Conservation (phyloP, 2,329 filamentous ascomycete genomes). For the Boeremia exigua region DNA sequence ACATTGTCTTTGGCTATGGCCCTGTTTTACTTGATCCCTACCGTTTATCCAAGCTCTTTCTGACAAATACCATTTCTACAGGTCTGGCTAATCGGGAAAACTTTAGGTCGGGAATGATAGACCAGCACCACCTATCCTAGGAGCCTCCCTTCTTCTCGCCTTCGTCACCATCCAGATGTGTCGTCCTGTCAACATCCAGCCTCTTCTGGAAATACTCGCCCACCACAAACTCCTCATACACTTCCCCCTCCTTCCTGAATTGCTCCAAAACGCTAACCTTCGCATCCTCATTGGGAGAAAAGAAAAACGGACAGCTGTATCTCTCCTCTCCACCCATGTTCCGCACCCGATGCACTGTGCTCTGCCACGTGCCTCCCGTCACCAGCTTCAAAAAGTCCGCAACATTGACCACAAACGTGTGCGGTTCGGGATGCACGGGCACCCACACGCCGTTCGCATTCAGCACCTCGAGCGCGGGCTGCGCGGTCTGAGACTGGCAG, state of each 20-base stretch:
- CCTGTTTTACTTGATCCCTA: too few relatives aligned
- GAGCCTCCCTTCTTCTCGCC: neutral
- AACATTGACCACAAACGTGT: slow-evolving; percentile 52
- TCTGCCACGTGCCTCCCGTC: slow-evolving; percentile 50
- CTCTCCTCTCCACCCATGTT: slow-evolving; percentile 48
- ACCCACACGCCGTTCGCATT: slow-evolving; percentile 53
- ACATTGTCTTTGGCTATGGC: neutral
- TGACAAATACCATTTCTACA: too few relatives aligned
- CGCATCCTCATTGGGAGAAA: slow-evolving; percentile 46
- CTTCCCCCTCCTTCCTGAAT: slow-evolving; percentile 33
- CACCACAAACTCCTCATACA: slow-evolving; percentile 39
- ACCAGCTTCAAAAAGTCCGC: slow-evolving; percentile 51
- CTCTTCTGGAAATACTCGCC: slow-evolving; percentile 44
- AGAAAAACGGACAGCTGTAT: slow-evolving; percentile 53
- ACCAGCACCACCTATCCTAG: neutral
- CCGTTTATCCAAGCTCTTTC: too few relatives aligned
- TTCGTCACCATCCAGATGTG: slow-evolving; percentile 34
- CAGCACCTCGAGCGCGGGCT: slow-evolving; percentile 49
- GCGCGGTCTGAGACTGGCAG: slow-evolving; percentile 32
- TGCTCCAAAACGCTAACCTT: slow-evolving; percentile 38
- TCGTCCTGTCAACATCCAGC: slow-evolving; percentile 40
- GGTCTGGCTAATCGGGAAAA: too few relatives aligned
- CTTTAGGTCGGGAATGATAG: neutral
- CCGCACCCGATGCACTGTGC: slow-evolving; percentile 50
- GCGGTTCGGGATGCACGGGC: slow-evolving; percentile 43